phyloP scores from a whole-genome alignment of 2,329 filamentous ascomycete species.

The Fusarium veterinarium region DNA sequence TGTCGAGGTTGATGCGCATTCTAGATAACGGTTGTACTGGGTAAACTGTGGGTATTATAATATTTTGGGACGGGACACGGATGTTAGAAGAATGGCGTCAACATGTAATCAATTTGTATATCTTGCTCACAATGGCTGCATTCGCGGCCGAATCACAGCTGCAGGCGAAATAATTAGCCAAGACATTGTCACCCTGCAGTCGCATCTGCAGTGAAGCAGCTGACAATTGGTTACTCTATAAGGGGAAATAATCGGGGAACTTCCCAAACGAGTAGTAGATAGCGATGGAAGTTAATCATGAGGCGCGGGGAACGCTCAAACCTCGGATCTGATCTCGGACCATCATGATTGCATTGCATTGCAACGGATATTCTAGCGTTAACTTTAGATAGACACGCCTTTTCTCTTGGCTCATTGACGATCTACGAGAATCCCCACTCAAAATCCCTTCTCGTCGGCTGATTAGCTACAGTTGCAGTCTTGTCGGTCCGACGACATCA shows the following conservation, averaged over 20 bases:
- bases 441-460: not conserved
- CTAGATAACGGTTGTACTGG: not conserved
- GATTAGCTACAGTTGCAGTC: slow-evolving; percentile 5
- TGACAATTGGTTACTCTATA: not conserved
- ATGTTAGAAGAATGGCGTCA: not conserved
- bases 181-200: not conserved
- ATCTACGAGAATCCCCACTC: slow-evolving; percentile 17
- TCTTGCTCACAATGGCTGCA: not conserved
- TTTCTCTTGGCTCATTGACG: not conserved
- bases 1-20: slow-evolving; percentile 24
- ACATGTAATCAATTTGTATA: not conserved
- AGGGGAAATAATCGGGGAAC: slow-evolving; percentile 1
- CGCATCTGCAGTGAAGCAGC: not conserved
- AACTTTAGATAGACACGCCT: not conserved
- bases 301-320: not conserved
- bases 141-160: not conserved
- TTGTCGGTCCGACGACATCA: slow-evolving; percentile 33
- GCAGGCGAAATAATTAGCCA: not conserved
- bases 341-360: not conserved
- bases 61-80: not conserved
- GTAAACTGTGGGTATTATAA: not conserved
- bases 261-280: not conserved
- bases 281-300: not conserved
- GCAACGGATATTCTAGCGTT: not conserved
- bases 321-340: slow-evolving; percentile 6